A percentile compares a stretch with the other conserved stretches of the same genome.
These are phyloP conservation scores for Dendrobium chrysotoxum DNA, from an alignment of 106 monocot species.

Conservation along the genomic window DNA sequence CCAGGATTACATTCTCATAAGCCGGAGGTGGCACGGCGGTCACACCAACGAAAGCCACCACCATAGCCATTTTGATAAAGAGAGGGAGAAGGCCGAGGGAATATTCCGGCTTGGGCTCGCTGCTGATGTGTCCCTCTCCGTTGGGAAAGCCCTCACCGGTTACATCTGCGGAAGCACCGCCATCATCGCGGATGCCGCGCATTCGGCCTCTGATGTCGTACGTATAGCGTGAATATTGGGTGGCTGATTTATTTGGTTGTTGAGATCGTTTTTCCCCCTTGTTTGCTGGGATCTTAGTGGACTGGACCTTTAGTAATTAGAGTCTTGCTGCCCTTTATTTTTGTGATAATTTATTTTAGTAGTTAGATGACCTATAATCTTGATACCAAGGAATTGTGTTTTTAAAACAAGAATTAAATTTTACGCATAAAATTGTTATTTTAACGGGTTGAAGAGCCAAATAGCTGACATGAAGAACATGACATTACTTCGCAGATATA, in stretches of 20 bases:
- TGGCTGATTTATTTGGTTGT: constrained; percentile 1
- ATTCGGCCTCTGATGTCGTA: constrained; percentile 66
- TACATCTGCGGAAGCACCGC: constrained; percentile 76
- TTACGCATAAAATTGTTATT: neutral
- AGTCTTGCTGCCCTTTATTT: no score
- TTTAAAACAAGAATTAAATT: neutral
- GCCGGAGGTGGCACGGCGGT: constrained; percentile 40
- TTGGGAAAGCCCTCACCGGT: constrained; percentile 53
- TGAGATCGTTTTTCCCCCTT: neutral
- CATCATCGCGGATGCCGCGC: constrained; percentile 68
- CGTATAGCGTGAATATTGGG: neutral
- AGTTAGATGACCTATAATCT: neutral
- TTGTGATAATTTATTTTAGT: no score
- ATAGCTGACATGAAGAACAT: neutral
- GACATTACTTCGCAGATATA: no score
- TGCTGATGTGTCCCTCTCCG: constrained; percentile 51
- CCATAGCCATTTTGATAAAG: neutral
- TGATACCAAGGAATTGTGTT: neutral
- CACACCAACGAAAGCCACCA: constrained; percentile 27
- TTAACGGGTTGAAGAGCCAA: neutral
- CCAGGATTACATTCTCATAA: constrained; percentile 18
- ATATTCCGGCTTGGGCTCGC: constrained; percentile 65
- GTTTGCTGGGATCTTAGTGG: neutral
- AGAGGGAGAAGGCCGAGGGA: constrained; percentile 18
- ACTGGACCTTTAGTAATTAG: neutral